Evolutionary conservation across 768 basidiomycete species (phyloP).

Genomic region (Pleurotus platypus): DNA sequence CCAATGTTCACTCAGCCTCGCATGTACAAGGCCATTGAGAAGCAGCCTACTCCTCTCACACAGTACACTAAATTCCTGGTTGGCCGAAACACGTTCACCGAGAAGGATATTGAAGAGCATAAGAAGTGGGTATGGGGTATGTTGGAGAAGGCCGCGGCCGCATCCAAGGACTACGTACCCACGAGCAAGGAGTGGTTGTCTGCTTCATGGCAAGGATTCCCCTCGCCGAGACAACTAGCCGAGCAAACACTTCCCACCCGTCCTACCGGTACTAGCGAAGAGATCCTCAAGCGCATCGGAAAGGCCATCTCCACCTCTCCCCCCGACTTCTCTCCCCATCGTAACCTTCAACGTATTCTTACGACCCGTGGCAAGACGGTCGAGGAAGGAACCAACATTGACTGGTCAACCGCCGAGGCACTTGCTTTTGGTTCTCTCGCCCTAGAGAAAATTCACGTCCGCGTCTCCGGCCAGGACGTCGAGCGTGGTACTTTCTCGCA

Average conservation of each 20-base stretch:
- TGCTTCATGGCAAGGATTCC: constrained; percentile 97
- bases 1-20: constrained; percentile 97
- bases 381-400: constrained; percentile 87
- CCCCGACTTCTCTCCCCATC: constrained; percentile 80
- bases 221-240: constrained; percentile 91
- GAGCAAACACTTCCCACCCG: constrained; percentile 91
- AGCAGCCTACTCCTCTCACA: constrained; percentile 88
- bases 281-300: constrained; percentile 79
- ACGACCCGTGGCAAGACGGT: constrained; percentile 83
- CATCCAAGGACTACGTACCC: constrained; percentile 92
- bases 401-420: constrained; percentile 98
- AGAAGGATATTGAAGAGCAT: constrained; percentile 96
- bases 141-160: constrained; percentile 95
- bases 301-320: constrained; percentile 86
- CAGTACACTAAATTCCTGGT: constrained; percentile 91
- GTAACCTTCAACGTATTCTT: constrained; percentile 93
- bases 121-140: constrained; percentile 99
- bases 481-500: constrained; percentile 99
- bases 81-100: constrained; percentile 90
- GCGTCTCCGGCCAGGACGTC: constrained; percentile 96
- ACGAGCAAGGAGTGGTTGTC: constrained; percentile 97
- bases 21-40: constrained; percentile 97
- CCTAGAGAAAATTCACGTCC: constrained; percentile 90
- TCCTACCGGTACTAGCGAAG: constrained; percentile 76
- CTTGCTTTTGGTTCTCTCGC: constrained; percentile 93